Evolutionary conservation across 2,329 filamentous ascomycete species (phyloP).

Genomic region (Teratosphaeria viscida): DNA sequence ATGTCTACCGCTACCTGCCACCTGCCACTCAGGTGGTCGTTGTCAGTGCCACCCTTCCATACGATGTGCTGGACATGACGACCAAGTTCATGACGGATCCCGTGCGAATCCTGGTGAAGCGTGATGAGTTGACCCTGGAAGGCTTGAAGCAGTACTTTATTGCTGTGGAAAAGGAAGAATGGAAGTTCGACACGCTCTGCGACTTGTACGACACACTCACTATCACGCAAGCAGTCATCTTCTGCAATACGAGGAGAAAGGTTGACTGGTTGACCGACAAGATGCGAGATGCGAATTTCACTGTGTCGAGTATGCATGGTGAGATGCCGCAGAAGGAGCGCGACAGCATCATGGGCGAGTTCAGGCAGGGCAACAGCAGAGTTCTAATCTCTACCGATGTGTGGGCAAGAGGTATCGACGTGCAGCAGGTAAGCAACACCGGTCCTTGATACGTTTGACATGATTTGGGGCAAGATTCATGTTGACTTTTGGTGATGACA

Average conservation of each 20-base stretch:
- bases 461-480: background rate
- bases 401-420: slow-evolving; percentile 96
- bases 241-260: slow-evolving; percentile 98
- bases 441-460: background rate
- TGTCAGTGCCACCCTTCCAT: slow-evolving; percentile 89
- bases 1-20: slow-evolving; percentile 93
- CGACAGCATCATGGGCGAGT: slow-evolving; percentile 99
- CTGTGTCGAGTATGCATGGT: slow-evolving; percentile 95
- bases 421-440: slow-evolving; percentile 55
- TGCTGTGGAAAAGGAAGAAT: slow-evolving; percentile 97
- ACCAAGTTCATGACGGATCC: slow-evolving; percentile 99
- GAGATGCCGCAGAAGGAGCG: slow-evolving; percentile 98
- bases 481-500: background rate
- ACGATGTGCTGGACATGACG: slow-evolving; percentile 98
- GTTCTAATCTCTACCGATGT: slow-evolving; percentile 97
- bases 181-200: slow-evolving; percentile 98
- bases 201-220: slow-evolving; percentile 98
- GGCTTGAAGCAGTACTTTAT: slow-evolving; percentile 99
- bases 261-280: slow-evolving; percentile 99
- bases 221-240: slow-evolving; percentile 97
- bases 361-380: slow-evolving; percentile 89
- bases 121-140: slow-evolving; percentile 95
- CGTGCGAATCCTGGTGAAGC: slow-evolving; percentile 92
- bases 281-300: slow-evolving; percentile 98
- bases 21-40: slow-evolving; percentile 98